These are phyloP conservation scores for Elasticomyces elasticus DNA, from an alignment of 495 filamentous ascomycete species.

Conservation along the genomic window DNA sequence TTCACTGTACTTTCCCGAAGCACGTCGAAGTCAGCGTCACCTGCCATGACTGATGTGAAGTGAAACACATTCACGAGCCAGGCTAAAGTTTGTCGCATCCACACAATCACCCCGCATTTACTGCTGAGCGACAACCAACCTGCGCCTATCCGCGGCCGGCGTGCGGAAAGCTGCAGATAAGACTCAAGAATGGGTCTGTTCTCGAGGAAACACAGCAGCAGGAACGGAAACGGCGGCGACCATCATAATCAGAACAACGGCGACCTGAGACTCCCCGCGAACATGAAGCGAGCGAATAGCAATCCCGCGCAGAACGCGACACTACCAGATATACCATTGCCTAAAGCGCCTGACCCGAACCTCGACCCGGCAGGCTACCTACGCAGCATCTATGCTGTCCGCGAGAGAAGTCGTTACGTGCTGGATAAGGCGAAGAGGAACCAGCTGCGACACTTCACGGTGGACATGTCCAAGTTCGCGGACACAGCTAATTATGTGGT, in stretches of 20 bases:
- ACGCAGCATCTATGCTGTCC: constrained; percentile 77
- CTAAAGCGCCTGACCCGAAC: constrained; percentile 77
- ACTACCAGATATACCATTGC: constrained; percentile 56
- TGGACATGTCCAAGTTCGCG: constrained; percentile 77
- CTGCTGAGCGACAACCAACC: not conserved
- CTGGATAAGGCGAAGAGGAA: constrained; percentile 69
- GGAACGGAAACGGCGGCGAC: not conserved
- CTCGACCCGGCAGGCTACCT: constrained; percentile 90
- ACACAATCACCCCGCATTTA: not conserved
- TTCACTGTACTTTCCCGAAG: not conserved
- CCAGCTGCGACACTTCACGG: constrained; percentile 77
- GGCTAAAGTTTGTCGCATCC: too few relatives aligned
- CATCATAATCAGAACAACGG: constrained; percentile 7
- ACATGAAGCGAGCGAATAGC: constrained; percentile 16
- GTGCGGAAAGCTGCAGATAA: not conserved
- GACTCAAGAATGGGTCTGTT: not conserved
- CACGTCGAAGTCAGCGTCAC: not conserved
- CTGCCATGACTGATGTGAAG: not conserved
- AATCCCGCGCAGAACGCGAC: constrained; percentile 19
- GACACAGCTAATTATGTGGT: constrained; percentile 89
- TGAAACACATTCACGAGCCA: not conserved
- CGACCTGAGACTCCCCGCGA: constrained; percentile 6
- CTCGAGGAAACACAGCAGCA: not conserved
- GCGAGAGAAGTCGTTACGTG: constrained; percentile 65
- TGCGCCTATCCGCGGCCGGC: not conserved